Percentiles rank a stretch among this genome's conserved stretches.
Conservation (phyloP, 108 stramenopile genomes). For the Cyclotella sp. region DNA sequence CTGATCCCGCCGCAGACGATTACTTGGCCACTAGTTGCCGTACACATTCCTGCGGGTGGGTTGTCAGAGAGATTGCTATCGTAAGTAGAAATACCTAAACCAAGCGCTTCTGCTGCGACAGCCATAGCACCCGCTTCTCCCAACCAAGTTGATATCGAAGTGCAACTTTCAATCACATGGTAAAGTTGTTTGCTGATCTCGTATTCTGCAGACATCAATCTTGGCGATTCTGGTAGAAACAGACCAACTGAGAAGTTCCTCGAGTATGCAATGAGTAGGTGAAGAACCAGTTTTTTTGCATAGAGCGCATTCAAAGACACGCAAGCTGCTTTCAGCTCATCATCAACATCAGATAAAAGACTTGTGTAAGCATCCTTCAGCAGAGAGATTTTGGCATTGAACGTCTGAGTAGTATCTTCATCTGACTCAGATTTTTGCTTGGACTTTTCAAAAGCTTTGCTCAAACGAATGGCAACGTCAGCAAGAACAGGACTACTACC, state of each 20-base stretch:
- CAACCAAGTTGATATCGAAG: slow-evolving; percentile 77
- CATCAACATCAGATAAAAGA: slow-evolving; percentile 22
- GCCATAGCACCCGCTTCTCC: slow-evolving; percentile 94
- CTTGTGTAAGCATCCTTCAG: slow-evolving; percentile 34
- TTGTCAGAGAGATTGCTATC: slow-evolving; percentile 44
- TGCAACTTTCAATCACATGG: slow-evolving; percentile 62
- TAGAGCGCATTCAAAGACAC: slow-evolving; percentile 56
- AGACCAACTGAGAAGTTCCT: slow-evolving; percentile 56
- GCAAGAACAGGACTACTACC: slow-evolving; percentile 26
- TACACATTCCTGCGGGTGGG: slow-evolving; percentile 46
- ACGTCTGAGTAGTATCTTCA: slow-evolving; percentile 1
- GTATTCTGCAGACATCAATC: slow-evolving; percentile 31
- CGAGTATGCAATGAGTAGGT: slow-evolving; percentile 58
- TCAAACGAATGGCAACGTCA: slow-evolving; percentile 42
- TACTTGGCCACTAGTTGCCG: slow-evolving; percentile 49
- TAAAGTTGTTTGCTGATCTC: slow-evolving; percentile 50
- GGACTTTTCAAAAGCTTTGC: slow-evolving; percentile 24
- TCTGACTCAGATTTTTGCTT: slow-evolving; percentile 33
- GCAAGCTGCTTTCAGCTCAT: slow-evolving; percentile 36
- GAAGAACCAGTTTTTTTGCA: slow-evolving; percentile 72
- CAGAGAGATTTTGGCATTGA: slow-evolving; percentile 12
- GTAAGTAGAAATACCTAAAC: slow-evolving; percentile 80
- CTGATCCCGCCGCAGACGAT: slow-evolving; percentile 54
- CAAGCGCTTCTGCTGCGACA: slow-evolving; percentile 87
- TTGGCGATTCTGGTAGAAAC: slow-evolving; percentile 33